These are phyloP conservation scores for Pythium myriotylum DNA, from an alignment of 352 stramenopile genomes.

Conservation along the genomic window DNA sequence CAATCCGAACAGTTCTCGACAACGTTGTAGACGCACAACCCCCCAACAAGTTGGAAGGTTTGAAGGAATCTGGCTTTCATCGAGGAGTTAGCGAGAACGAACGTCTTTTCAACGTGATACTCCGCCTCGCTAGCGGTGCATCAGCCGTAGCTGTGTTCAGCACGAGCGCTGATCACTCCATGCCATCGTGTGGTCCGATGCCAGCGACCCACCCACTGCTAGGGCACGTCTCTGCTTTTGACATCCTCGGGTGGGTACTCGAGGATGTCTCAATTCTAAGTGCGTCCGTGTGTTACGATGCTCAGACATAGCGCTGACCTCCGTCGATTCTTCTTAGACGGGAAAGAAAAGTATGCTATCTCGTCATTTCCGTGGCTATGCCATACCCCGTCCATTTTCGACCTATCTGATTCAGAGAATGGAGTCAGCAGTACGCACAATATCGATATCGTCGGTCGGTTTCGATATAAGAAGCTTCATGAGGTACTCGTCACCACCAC, in stretches of 20 bases:
- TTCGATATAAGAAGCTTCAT: too few relatives aligned
- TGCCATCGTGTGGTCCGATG: too few relatives aligned
- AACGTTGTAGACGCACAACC: constrained; percentile 3
- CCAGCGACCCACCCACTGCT: constrained; percentile 27
- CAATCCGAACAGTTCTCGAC: constrained; percentile 34
- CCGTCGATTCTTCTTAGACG: constrained; percentile 13
- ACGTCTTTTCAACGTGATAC: constrained; percentile 56
- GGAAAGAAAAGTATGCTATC: constrained; percentile 34
- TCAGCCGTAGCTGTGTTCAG: constrained; percentile 44
- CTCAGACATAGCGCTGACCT: too few relatives aligned
- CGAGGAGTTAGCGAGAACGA: too few relatives aligned
- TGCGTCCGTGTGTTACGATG: constrained; percentile 22
- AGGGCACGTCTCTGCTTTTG: constrained; percentile 42
- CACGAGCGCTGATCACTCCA: constrained; percentile 12
- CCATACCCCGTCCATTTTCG: constrained; percentile 29
- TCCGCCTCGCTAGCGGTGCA: constrained; percentile 53
- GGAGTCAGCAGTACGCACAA: too few relatives aligned
- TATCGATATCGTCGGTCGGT: too few relatives aligned
- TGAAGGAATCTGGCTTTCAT: too few relatives aligned
- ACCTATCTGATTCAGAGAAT: neutral
- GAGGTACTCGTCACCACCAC: too few relatives aligned
- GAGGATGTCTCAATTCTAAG: constrained; percentile 61
- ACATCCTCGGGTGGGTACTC: constrained; percentile 56
- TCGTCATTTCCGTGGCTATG: constrained; percentile 56
- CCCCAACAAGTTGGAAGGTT: too few relatives aligned